A percentile compares a stretch with the other conserved stretches of the same genome.
These are phyloP conservation scores for Asterophora parasitica DNA, from an alignment of 768 basidiomycete genomes.

Conservation along the genomic window DNA sequence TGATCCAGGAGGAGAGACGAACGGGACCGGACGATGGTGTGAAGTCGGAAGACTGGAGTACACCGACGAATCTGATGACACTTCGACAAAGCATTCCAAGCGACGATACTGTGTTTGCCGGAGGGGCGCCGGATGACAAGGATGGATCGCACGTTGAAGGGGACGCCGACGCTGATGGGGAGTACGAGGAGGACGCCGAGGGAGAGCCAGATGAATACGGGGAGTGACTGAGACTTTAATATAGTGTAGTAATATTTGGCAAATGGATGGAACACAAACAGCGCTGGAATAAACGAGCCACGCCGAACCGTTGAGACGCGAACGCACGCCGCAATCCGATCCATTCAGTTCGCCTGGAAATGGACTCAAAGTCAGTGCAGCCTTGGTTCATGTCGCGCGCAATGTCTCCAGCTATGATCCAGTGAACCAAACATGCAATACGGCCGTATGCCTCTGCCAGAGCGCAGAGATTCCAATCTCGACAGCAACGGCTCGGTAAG, in stretches of 20 bases:
- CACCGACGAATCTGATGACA: constrained; percentile 45
- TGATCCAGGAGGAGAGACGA: constrained; percentile 12
- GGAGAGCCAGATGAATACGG: constrained; percentile 34
- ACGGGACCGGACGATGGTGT: constrained; percentile 22
- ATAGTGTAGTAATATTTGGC: constrained; percentile 21
- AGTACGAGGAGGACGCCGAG: constrained; percentile 43
- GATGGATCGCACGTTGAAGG: constrained; percentile 16
- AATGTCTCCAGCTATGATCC: constrained; percentile 20
- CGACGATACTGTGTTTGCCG: constrained; percentile 49
- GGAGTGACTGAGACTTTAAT: constrained; percentile 15
- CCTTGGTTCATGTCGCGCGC: constrained; percentile 19
- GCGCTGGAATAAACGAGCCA: constrained; percentile 25
- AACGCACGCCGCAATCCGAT: constrained; percentile 15
- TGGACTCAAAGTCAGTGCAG: constrained; percentile 37
- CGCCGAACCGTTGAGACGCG: constrained; percentile 20
- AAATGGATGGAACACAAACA: constrained; percentile 21
- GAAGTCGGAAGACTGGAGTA: constrained; percentile 52
- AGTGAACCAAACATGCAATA: constrained; percentile 62
- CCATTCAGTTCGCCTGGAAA: constrained; percentile 31
- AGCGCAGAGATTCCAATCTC: constrained; percentile 50
- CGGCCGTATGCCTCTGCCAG: constrained; percentile 47
- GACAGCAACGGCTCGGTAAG: constrained; percentile 60
- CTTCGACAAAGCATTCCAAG: constrained; percentile 53
- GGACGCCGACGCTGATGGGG: constrained; percentile 32
- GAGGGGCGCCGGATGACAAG: constrained; percentile 16